These are phyloP conservation scores for Fusarium gaditjirri DNA, from an alignment of 2,329 filamentous ascomycete genomes.

Conservation along the genomic window DNA sequence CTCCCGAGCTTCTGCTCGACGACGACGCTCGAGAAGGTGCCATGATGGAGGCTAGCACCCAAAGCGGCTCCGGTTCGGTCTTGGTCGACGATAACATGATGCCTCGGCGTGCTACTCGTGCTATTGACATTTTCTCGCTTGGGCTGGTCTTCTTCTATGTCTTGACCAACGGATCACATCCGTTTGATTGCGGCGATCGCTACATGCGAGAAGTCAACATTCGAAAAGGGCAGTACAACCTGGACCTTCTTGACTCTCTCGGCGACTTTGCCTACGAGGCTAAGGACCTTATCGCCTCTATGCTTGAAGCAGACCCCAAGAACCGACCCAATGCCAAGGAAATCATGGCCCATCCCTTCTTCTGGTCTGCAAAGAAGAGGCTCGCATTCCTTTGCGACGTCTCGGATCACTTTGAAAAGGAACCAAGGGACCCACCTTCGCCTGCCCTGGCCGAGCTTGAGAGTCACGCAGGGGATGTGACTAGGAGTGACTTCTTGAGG, in stretches of 20 bases:
- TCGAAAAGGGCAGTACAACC: constrained; percentile 83
- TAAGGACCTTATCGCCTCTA: constrained; percentile 83
- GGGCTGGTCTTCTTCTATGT: constrained; percentile 99
- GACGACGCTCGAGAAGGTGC: constrained; percentile 70
- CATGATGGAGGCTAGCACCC: constrained; percentile 63
- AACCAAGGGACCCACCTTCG: constrained; percentile 85
- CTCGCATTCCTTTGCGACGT: constrained; percentile 95
- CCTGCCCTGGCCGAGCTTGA: constrained; percentile 70
- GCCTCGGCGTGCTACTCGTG: constrained; percentile 85
- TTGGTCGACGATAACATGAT: constrained; percentile 67
- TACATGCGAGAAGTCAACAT: constrained; percentile 99
- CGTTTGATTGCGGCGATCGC: constrained; percentile 91
- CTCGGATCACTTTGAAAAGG: constrained; percentile 95
- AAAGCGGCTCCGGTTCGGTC: constrained; percentile 70
- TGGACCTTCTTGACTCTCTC: constrained; percentile 76
- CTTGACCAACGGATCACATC: constrained; percentile 90
- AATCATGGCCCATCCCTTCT: constrained; percentile 94
- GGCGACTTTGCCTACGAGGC: constrained; percentile 90
- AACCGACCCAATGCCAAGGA: constrained; percentile 76
- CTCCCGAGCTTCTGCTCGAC: constrained; percentile 88
- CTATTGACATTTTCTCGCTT: constrained; percentile 97
- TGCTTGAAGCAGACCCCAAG: constrained; percentile 71
- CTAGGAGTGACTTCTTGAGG: constrained; percentile 80
- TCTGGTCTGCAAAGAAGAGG: constrained; percentile 91
- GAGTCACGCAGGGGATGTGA: constrained; percentile 61